Conservation (phyloP, 805 yeast genomes). For the Wickerhamiella cacticola region DNA sequence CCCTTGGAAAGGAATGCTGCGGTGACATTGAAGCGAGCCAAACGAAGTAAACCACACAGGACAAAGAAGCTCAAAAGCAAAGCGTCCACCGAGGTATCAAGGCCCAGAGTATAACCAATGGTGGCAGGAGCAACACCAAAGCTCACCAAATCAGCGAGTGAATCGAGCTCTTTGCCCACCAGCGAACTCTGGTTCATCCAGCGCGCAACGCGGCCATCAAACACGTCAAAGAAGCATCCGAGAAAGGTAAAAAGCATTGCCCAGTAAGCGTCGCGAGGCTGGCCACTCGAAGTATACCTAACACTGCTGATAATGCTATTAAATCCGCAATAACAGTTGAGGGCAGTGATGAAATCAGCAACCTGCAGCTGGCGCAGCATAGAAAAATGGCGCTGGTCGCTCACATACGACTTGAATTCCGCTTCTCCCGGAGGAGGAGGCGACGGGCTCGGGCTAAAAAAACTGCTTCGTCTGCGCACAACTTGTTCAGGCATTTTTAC, state of each 20-base stretch:
- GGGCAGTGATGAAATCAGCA: constrained; percentile 91
- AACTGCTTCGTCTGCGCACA: constrained; percentile 26
- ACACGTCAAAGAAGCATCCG: constrained; percentile 90
- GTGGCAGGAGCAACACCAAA: constrained; percentile 95
- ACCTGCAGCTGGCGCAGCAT: constrained; percentile 64
- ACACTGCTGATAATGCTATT: constrained; percentile 78
- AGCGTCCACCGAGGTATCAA: constrained; percentile 72
- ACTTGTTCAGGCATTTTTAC: constrained; percentile 6
- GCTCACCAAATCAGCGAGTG: constrained; percentile 86
- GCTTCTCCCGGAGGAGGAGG: constrained; percentile 30
- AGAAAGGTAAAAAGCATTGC: constrained; percentile 83
- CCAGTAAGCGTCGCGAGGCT: constrained; percentile 51
- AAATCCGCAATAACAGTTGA: constrained; percentile 91
- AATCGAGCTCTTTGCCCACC: constrained; percentile 96
- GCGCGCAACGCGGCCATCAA: constrained; percentile 95
- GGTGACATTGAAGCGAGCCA: constrained; percentile 92
- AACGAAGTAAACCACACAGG: constrained; percentile 81
- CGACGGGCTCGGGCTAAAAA: constrained; percentile 29
- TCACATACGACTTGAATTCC: constrained; percentile 63
- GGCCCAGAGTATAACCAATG: constrained; percentile 83
- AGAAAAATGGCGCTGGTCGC: constrained; percentile 75
- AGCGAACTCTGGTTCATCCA: constrained; percentile 80
- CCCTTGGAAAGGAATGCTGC: constrained; percentile 92
- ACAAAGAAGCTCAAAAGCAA: constrained; percentile 71
- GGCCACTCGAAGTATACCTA: constrained; percentile 61